Evolutionary conservation across 805 yeast genomes (phyloP).

Genomic region (Brettanomyces bruxellensis): DNA sequence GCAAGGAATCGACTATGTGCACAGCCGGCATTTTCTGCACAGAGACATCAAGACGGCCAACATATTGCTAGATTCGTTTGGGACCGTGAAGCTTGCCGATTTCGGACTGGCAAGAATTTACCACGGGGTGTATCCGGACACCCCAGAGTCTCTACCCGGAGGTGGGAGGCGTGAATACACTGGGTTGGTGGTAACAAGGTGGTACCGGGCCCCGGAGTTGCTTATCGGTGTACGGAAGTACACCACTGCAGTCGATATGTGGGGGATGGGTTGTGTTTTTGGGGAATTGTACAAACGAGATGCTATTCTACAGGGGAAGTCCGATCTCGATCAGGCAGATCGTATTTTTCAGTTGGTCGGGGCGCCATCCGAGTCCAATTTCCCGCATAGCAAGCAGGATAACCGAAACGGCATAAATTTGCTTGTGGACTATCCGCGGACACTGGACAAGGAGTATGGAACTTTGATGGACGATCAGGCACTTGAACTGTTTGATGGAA

Average conservation of each 20-base stretch:
- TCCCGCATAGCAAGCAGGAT: constrained; percentile 53
- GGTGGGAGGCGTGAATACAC: constrained; percentile 48
- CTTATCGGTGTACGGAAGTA: constrained; percentile 77
- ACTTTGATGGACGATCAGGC: constrained; percentile 29
- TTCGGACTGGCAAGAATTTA: constrained; percentile 80
- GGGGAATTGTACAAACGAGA: constrained; percentile 78
- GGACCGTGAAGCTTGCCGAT: constrained; percentile 84
- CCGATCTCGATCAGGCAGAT: constrained; percentile 84
- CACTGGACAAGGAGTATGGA: constrained; percentile 43
- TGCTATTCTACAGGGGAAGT: constrained; percentile 78
- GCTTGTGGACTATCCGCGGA: constrained; percentile 25
- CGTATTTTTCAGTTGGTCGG: constrained; percentile 77
- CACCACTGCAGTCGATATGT: constrained; percentile 91
- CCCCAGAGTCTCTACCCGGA: constrained; percentile 30
- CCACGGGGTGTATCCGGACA: constrained; percentile 27
- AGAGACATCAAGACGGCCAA: constrained; percentile 97
- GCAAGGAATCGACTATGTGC: constrained; percentile 75
- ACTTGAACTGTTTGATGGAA: constrained; percentile 45
- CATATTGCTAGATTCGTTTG: constrained; percentile 66
- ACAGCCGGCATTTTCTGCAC: constrained; percentile 53
- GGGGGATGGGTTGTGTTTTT: constrained; percentile 97
- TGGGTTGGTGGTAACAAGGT: constrained; percentile 80
- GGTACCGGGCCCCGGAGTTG: constrained; percentile 97
- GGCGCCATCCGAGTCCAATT: constrained; percentile 50
- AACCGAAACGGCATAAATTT: constrained; percentile 42